Base-by-base conservation (phyloP, 257 asterid species). In the Marsdenia floribunda region DNA sequence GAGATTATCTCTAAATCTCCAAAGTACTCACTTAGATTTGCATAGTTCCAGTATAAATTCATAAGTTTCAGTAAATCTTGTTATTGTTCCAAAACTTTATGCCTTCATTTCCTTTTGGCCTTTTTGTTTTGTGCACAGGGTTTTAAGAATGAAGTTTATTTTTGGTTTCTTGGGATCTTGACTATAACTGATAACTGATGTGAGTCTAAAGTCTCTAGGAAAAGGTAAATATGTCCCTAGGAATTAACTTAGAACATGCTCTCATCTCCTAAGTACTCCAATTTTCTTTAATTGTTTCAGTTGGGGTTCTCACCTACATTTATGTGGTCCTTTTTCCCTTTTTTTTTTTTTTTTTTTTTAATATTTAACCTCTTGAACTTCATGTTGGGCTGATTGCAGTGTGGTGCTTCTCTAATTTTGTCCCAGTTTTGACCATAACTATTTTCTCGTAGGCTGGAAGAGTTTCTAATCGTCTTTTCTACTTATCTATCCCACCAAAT, bases 401-500 rank as follows among this genome's bases (percentile, higher is more conserved):
- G 21, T 54, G 16, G 22, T 63, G 50, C 19, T 44, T 1, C 26
- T 50, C 54, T 29, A 50, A 21, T 57, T 14, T 60, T 59, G 26
- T 67, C 71, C 54, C 21, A 14, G 18, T 21, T 53, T 67, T 79
- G 71, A 77, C 68, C 16, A 42, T 47, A 26, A 68, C 47, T 66
- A 38, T 26, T 75, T 82, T 70, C 46, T 42, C 84, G 75, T 80
- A 94, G 98, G 93, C 80, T 73, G 97, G 96, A 67, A 92, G 89
- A 87, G 77, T 86, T 55, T 83, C 97, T 15, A 88, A 90, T 80
- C 86, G 98, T 67, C 97, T 91, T 24, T 94, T 92, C 84, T 94
- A 94, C 87, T 85, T 94, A 75, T 94, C 98, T 3, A 91, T 94
- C 73, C 98, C 98, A 42, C 98, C 98, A 76, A 94, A 92, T 84